A percentile compares a stretch with the other conserved stretches of the same genome.
These are phyloP conservation scores for Solanum gracilifrons DNA, from an alignment of 257 asterid genomes.

Conservation along the genomic window DNA sequence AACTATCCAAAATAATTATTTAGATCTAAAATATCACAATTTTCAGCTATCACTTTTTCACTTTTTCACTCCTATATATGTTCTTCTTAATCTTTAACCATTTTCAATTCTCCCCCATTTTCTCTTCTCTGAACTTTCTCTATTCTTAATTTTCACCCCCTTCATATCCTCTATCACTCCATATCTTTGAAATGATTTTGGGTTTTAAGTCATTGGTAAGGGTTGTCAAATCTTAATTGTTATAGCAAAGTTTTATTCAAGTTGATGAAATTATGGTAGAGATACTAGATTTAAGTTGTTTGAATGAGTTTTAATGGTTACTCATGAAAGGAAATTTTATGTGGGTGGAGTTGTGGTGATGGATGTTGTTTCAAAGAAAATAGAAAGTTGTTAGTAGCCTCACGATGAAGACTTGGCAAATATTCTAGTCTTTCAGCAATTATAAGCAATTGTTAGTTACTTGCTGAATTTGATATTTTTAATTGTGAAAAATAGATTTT, in stretches of 20 bases:
- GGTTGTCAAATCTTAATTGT: background rate
- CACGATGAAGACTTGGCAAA: background rate
- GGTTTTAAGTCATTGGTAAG: background rate
- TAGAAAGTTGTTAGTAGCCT: background rate
- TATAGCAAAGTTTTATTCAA: too few relatives aligned
- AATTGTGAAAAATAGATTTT: too few relatives aligned
- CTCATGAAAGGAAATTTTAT: background rate
- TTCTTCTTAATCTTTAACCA: background rate
- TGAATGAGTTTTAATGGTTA: background rate
- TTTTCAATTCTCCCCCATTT: background rate
- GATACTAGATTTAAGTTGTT: background rate
- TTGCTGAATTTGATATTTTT: too few relatives aligned
- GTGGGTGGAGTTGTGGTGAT: too few relatives aligned
- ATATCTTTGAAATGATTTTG: too few relatives aligned
- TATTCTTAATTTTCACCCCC: background rate
- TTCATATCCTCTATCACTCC: too few relatives aligned
- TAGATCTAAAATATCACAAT: too few relatives aligned
- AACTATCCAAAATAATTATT: too few relatives aligned
- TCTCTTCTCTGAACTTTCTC: background rate
- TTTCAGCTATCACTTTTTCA: too few relatives aligned
- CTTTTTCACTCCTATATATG: background rate
- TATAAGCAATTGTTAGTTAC: too few relatives aligned
- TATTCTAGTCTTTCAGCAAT: background rate
- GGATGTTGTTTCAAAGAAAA: background rate
- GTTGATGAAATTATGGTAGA: background rate